Evolutionary conservation across 1,139 yeast genomes (phyloP).

Genomic region (Yamadazyma friedrichii): DNA sequence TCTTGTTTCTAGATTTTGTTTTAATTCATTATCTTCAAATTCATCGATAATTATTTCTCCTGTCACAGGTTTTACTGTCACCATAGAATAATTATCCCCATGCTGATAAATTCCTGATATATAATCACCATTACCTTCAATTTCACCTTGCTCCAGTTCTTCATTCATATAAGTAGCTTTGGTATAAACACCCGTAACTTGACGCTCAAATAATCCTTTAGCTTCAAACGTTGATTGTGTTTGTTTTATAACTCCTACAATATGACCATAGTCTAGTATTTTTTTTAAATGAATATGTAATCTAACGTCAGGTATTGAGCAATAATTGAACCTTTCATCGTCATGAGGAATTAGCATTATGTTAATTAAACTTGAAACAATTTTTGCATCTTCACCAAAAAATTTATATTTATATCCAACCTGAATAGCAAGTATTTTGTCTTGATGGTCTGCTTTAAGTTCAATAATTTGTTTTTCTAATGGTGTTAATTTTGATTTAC

Average conservation of each 20-base stretch:
- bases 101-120: conserved; percentile 25
- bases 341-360: conserved; percentile 65
- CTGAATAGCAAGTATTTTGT: conserved; percentile 74
- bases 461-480: conserved; percentile 74
- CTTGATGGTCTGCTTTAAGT: conserved; percentile 57
- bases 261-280: conserved; percentile 58
- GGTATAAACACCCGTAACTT: conserved; percentile 72
- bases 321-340: conserved; percentile 61
- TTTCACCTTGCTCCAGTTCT: conserved; percentile 30
- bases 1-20: conserved; percentile 70
- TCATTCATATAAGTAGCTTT: conserved; percentile 81
- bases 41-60: conserved; percentile 76
- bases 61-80: conserved; percentile 74
- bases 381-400: conserved; percentile 79
- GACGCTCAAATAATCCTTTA: conserved; percentile 55
- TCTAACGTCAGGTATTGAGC: conserved; percentile 79
- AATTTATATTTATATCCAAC: conserved; percentile 91
- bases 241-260: conserved; percentile 87
- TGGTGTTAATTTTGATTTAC: conserved; percentile 51
- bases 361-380: conserved; percentile 63
- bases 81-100: conserved; percentile 33
- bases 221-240: conserved; percentile 54
- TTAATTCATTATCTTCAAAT: conserved; percentile 54
- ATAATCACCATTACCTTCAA: conserved; percentile 23
- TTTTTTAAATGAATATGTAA: conserved; percentile 74